These are phyloP conservation scores for Colletotrichum zoysiae DNA, from an alignment of 2,329 filamentous ascomycete species.

Conservation along the genomic window DNA sequence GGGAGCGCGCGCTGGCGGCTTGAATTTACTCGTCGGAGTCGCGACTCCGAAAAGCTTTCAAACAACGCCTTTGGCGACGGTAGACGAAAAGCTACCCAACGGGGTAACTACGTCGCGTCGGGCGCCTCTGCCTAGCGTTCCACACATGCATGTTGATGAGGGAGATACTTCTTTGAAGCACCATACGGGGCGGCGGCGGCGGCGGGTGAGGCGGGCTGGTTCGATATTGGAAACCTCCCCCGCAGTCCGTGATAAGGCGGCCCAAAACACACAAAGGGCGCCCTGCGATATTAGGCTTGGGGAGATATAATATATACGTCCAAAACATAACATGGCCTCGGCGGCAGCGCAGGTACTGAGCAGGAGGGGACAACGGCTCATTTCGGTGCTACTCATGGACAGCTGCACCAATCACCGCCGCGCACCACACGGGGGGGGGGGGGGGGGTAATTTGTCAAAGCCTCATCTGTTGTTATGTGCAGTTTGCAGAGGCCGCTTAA, in stretches of 20 bases:
- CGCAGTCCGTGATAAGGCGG: not conserved
- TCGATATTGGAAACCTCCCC: not conserved
- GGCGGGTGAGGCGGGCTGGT: not conserved
- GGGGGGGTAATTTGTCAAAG: slow-evolving; percentile 1
- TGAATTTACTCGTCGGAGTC: not conserved
- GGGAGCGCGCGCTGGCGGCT: not conserved
- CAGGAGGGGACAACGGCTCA: not conserved
- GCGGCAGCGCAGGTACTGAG: too few relatives aligned
- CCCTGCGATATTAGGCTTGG: not conserved
- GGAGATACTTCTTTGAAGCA: not conserved
- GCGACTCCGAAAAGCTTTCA: slow-evolving; percentile 6
- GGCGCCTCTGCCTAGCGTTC: not conserved
- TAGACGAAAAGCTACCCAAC: not conserved
- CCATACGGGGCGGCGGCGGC: not conserved
- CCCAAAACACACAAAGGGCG: not conserved
- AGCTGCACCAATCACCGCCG: not conserved
- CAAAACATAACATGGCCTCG: not conserved
- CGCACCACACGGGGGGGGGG: not conserved
- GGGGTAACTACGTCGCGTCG: not conserved
- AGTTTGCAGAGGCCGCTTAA: not conserved
- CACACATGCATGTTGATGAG: not conserved
- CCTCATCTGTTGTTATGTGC: not conserved
- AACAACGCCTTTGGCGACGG: not conserved
- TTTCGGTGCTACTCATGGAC: slow-evolving; percentile 3
- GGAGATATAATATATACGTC: not conserved